Evolutionary conservation across 1,139 yeast species (phyloP), one percentile per base, ranked within the genome.

Genomic region (Nadsonia starkeyi-henricii): DNA sequence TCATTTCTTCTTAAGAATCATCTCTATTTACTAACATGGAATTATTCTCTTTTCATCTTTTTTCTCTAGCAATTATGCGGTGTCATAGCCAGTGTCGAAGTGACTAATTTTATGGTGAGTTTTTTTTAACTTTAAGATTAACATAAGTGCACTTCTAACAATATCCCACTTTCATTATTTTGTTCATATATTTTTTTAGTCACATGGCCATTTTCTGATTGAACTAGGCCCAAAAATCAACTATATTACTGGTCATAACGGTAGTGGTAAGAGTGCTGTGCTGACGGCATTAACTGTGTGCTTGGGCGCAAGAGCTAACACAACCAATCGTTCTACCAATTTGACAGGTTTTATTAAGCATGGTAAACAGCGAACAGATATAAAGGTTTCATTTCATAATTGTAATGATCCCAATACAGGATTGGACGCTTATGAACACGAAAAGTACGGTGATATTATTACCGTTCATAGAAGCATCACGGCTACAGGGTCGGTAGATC

Each of bases 261-360:
- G 99, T 2, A 81, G 95, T 36, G 99, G 99, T 33, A 93, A 93
- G 61, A 81, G 93, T 63, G 96, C 98, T 1, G 75, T 93, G 30
- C 68, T 93, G 53, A 89, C 97, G 0, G 97, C 96, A 1, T 79
- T 93, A 5, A 79, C 93, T 2, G 82, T 88, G 13, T 94, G 96
- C 5, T 68, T 91, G 9, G 98, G 98, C n/a, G 95, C 95, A 1
- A 84, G 81, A 58, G 96, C 97, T 0, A 73, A 81, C n/a, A 88
- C 80, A 50, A 91, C 98, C 0, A 83, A 83, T 58, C 74, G 98
- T 62, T 97, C 95, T 3, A 70, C 77, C 9, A 75, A 80, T 8
- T 69, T 85, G 44, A 80, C 77, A 55, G 79, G 76, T 48, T 69
- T 89, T 51, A 85, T 91, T 49, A 81, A 79, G 59, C 88, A 85